phyloP scores from a whole-genome alignment of 2,329 filamentous ascomycete species.

The Exophiala viscosa region DNA sequence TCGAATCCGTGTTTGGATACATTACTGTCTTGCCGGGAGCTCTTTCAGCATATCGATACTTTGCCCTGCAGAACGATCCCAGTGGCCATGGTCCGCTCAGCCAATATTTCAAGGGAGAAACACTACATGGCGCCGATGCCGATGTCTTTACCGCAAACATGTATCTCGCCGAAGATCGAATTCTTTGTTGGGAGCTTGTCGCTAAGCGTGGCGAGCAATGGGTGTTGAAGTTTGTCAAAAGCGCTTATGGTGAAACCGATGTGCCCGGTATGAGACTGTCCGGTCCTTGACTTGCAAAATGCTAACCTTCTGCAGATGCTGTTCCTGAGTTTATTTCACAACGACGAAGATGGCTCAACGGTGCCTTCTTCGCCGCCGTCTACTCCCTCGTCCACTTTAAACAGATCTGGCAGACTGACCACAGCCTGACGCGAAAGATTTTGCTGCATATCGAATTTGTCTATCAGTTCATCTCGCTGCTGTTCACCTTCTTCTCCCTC shows the following conservation, averaged over 20 bases:
- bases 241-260: slow-evolving; percentile 94
- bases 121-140: slow-evolving; percentile 88
- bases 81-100: slow-evolving; percentile 92
- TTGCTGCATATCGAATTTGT: slow-evolving; percentile 91
- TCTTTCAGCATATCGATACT: slow-evolving; percentile 90
- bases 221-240: slow-evolving; percentile 97
- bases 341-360: slow-evolving; percentile 93
- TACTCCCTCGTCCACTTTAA: slow-evolving; percentile 94
- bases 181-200: slow-evolving; percentile 96
- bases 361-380: slow-evolving; percentile 96
- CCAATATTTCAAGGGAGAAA: slow-evolving; percentile 99
- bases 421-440: slow-evolving; percentile 82
- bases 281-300: not conserved
- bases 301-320: slow-evolving; percentile 56
- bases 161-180: slow-evolving; percentile 98
- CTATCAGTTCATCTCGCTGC: slow-evolving; percentile 86
- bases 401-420: slow-evolving; percentile 90
- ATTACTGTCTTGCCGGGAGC: slow-evolving; percentile 96
- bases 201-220: slow-evolving; percentile 92
- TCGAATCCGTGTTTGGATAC: slow-evolving; percentile 96
- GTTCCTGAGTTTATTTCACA: slow-evolving; percentile 98
- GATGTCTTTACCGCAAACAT: slow-evolving; percentile 98
- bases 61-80: slow-evolving; percentile 93
- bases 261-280: slow-evolving; percentile 72
- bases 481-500: slow-evolving; percentile 97